These are phyloP conservation scores for Ceratobasidium sp. DNA, from an alignment of 1,284 basidiomycete genomes.

Conservation along the genomic window DNA sequence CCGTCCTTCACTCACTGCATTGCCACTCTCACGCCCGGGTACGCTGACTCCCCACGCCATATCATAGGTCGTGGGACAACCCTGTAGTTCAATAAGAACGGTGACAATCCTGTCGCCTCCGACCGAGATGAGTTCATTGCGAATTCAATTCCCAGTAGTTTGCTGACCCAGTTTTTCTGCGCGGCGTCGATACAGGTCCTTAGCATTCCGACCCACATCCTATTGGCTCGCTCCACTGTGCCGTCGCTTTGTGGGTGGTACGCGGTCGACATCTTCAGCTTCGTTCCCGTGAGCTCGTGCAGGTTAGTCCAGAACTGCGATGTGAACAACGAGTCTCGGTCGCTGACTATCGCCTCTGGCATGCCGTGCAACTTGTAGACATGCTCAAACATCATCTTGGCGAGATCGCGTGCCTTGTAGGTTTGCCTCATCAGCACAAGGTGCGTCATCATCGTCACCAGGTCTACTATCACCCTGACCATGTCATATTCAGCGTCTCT, in stretches of 20 bases:
- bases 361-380: constrained; percentile 57
- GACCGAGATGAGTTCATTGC: constrained; percentile 51
- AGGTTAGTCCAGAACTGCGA: constrained; percentile 56
- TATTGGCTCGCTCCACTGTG: constrained; percentile 54
- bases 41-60: constrained; percentile 48
- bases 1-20: constrained; percentile 48
- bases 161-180: constrained; percentile 55
- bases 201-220: constrained; percentile 55
- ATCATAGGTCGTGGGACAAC: constrained; percentile 49
- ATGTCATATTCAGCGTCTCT: constrained; percentile 53
- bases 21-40: constrained; percentile 49
- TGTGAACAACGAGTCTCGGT: constrained; percentile 57
- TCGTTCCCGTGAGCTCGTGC: constrained; percentile 51
- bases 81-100: constrained; percentile 53
- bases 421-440: constrained; percentile 51
- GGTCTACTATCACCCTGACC: constrained; percentile 54
- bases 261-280: constrained; percentile 55
- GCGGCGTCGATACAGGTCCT: constrained; percentile 50
- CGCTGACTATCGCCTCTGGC: constrained; percentile 54
- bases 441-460: constrained; percentile 53
- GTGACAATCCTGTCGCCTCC: constrained; percentile 51
- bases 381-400: constrained; percentile 54
- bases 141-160: constrained; percentile 54
- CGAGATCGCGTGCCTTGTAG: constrained; percentile 53
- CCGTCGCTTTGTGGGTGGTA: constrained; percentile 60